A percentile compares a stretch with the other conserved stretches of the same genome.
Conservation (phyloP, 352 stramenopile species). For the Pythium aquatile region DNA sequence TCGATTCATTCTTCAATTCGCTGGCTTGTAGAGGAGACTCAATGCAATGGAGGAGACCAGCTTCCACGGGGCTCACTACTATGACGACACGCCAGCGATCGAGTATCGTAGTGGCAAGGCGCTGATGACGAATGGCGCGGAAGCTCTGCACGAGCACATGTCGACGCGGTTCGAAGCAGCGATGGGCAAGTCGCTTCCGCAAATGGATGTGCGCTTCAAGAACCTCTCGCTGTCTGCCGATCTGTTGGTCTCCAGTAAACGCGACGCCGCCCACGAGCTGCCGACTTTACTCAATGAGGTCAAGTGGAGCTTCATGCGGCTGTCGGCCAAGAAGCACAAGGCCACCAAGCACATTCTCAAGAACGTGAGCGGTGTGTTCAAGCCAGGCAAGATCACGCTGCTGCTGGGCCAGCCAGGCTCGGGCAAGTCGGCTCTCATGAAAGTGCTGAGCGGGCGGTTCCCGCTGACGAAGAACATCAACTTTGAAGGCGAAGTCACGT, state of each 20-base stretch:
- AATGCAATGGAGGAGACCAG: no score
- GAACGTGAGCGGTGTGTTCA: slow-evolving; percentile 28
- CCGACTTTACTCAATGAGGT: slow-evolving; percentile 38
- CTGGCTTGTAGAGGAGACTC: no score
- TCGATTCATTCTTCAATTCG: no score
- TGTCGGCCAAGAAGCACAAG: slow-evolving; percentile 27
- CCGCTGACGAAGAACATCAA: slow-evolving; percentile 39
- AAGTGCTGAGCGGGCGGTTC: slow-evolving; percentile 52
- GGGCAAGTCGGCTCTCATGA: slow-evolving; percentile 46
- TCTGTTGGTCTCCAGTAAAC: slow-evolving; percentile 16
- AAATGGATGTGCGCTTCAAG: slow-evolving; percentile 29
- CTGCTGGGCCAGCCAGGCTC: slow-evolving; percentile 23
- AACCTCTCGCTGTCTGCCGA: slow-evolving; percentile 31
- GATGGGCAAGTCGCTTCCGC: slow-evolving; percentile 28
- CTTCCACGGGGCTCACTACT: no score
- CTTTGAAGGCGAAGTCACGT: slow-evolving; percentile 44
- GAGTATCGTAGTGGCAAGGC: no score
- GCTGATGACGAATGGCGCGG: no score
- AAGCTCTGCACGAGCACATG: no score
- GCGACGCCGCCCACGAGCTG: slow-evolving; percentile 26
- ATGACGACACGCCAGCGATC: no score
- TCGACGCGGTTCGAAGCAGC: no score
- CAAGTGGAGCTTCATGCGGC: slow-evolving; percentile 24
- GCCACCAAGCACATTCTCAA: slow-evolving; percentile 32
- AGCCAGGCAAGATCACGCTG: slow-evolving; percentile 32